Percentiles rank a stretch among this genome's conserved stretches.
Evolutionary conservation across 208 protist genomes (phyloP).

Genomic region (Giardia muris): DNA sequence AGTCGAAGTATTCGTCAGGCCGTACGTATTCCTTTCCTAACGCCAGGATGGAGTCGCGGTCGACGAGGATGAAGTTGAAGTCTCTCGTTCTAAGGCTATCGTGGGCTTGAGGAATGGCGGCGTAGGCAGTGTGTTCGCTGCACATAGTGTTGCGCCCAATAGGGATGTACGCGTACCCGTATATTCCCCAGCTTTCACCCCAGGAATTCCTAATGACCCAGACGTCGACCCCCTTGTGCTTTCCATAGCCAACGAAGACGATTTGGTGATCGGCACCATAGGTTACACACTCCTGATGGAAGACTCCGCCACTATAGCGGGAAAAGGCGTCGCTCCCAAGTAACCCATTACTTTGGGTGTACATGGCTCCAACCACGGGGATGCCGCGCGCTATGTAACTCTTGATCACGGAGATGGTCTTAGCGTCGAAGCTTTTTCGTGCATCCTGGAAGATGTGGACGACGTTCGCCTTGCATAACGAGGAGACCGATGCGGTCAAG

Average conservation of each 20-base stretch:
- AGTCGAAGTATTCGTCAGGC: too few relatives aligned
- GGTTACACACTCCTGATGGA: not conserved
- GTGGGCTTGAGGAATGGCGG: conserved; percentile 4
- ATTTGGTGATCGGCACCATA: not conserved
- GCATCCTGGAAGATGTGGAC: not conserved
- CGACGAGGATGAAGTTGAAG: too few relatives aligned
- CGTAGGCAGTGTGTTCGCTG: conserved; percentile 17
- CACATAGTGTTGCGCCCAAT: not conserved
- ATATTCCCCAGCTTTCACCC: not conserved
- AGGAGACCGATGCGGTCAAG: not conserved
- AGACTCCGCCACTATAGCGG: not conserved
- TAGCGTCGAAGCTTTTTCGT: not conserved
- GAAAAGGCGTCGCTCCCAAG: not conserved
- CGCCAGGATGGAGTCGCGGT: too few relatives aligned
- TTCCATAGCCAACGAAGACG: conserved; percentile 18
- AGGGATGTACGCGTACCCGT: not conserved
- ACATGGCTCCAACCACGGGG: not conserved
- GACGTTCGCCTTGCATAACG: not conserved
- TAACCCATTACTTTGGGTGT: not conserved
- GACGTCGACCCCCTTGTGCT: not conserved
- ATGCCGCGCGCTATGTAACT: conserved; percentile 13
- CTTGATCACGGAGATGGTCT: not conserved
- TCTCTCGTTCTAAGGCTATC: too few relatives aligned
- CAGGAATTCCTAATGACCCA: conserved; percentile 18
- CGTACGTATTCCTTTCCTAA: too few relatives aligned